These are phyloP conservation scores for Fusarium pseudoanthophilum DNA, from an alignment of 2,329 filamentous ascomycete species.

Conservation along the genomic window DNA sequence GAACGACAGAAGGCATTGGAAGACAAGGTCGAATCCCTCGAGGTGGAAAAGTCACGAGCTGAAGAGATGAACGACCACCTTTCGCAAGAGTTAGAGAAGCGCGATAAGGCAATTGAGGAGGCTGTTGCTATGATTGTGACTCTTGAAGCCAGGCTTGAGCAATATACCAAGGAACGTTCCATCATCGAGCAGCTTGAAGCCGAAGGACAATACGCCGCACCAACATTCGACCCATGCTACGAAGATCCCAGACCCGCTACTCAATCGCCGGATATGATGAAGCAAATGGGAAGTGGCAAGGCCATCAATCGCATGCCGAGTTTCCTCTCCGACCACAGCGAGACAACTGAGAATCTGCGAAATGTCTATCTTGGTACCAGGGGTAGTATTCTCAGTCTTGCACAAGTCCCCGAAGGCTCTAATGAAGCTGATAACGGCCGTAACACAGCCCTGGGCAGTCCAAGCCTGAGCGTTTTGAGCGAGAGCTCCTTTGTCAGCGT, in stretches of 20 bases:
- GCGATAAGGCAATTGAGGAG: constrained; percentile 76
- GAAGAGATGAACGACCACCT: constrained; percentile 69
- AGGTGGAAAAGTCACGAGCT: constrained; percentile 63
- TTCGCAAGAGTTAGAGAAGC: constrained; percentile 69
- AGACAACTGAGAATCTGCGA: constrained; percentile 69
- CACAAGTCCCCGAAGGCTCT: constrained; percentile 57
- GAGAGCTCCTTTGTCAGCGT: constrained; percentile 75
- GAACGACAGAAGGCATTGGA: constrained; percentile 72
- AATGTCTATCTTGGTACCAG: constrained; percentile 66
- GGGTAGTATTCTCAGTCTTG: constrained; percentile 62
- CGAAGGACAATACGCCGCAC: constrained; percentile 50
- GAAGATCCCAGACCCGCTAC: constrained; percentile 36
- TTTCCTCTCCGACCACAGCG: constrained; percentile 69
- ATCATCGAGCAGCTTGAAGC: constrained; percentile 63
- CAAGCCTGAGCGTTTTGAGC: constrained; percentile 71
- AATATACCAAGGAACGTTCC: constrained; percentile 63
- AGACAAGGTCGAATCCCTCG: constrained; percentile 64
- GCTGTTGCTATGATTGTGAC: constrained; percentile 75
- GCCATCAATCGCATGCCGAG: constrained; percentile 69
- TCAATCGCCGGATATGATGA: constrained; percentile 28
- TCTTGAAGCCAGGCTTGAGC: constrained; percentile 69
- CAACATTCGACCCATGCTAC: constrained; percentile 46
- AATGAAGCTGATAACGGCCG: constrained; percentile 34
- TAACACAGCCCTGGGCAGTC: constrained; percentile 61
- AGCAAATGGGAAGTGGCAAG: constrained; percentile 49